Base-by-base conservation (phyloP, 1,284 basidiomycete genomes). In the Leccinum olivaceoglutinosum region DNA sequence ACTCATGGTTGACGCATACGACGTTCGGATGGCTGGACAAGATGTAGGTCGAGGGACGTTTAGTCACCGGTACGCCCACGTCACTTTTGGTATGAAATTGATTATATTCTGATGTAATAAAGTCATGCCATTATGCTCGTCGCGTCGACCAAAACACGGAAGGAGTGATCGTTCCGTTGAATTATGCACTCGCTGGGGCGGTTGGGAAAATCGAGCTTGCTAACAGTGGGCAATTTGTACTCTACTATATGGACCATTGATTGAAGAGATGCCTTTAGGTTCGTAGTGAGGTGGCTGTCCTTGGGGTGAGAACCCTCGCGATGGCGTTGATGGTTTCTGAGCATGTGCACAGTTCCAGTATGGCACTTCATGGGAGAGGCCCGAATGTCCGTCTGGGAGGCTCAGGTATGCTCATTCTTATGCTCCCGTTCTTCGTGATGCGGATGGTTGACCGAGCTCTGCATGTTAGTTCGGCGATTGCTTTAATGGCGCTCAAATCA, bases 21-120 rank as follows among this genome's bases (percentile, higher is more conserved):
- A 95, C 71, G 82, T 96, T 14, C 84, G 93, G 14, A 90, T 96
- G 53, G 93, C 91, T 8, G 93, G 94, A 3, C 93, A 96, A 74
- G 94, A 96, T 71, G 92, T 94, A 0, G 94, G 93, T 0, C 76
- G 93, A 46, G 93, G 93, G 2, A 96, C 92, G 3, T 96, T 96
- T 76, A 93, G 91, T 67, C 93, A 96, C 67, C 82, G 93, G 85
- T 86, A 60, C 59, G 79, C 58, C 21, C 16, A 39, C 25, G 2
- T 29, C 25, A 2, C 14, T 18, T 49, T 4, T 14, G 4, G 51
- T 5, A 54, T 21, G 29, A 29, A 29, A 51, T 2, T 21, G 49
- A 21, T 21, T 25, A 51, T 51, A 0, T 21, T 51, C 49, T 51
- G 49, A 44, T 18, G 0, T 5, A 3, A 34, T 18, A 0, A 63